A percentile compares a stretch with the other conserved stretches of the same genome.
phyloP scores from a whole-genome alignment of 495 filamentous ascomycete species.

The Xylaria cubensis region DNA sequence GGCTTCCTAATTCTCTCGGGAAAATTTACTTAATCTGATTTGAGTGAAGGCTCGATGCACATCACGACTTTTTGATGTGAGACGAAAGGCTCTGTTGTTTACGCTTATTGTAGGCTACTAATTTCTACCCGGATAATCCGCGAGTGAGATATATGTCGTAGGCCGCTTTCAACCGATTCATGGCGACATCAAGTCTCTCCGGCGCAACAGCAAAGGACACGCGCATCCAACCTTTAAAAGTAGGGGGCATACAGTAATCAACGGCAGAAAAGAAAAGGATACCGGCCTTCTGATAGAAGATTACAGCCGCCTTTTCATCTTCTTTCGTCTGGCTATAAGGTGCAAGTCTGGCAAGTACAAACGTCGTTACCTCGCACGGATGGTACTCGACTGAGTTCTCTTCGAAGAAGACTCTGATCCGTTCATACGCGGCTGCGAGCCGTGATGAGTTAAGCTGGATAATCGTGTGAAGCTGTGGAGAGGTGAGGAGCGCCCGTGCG shows the following conservation, averaged over 20 bases:
- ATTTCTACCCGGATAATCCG: not conserved
- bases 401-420: not conserved
- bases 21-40: too few relatives aligned
- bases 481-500: not conserved
- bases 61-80: not conserved
- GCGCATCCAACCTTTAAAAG: conserved; percentile 10
- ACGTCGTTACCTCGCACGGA: not conserved
- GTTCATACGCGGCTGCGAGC: not conserved
- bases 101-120: not conserved
- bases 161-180: not conserved
- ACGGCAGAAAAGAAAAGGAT: not conserved
- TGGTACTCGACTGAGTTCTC: conserved; percentile 3
- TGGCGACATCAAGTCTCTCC: not conserved
- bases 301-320: conserved; percentile 13
- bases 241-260: not conserved
- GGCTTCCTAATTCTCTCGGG: too few relatives aligned
- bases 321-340: not conserved
- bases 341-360: not conserved
- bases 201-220: not conserved
- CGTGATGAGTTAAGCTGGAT: conserved; percentile 1
- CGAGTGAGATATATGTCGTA: not conserved
- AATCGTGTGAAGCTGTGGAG: not conserved
- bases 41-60: too few relatives aligned
- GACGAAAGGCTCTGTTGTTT: not conserved
- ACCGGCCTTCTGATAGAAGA: conserved; percentile 10